phyloP scores from a whole-genome alignment of 768 basidiomycete genomes.

The Pulveroboletus sp. region DNA sequence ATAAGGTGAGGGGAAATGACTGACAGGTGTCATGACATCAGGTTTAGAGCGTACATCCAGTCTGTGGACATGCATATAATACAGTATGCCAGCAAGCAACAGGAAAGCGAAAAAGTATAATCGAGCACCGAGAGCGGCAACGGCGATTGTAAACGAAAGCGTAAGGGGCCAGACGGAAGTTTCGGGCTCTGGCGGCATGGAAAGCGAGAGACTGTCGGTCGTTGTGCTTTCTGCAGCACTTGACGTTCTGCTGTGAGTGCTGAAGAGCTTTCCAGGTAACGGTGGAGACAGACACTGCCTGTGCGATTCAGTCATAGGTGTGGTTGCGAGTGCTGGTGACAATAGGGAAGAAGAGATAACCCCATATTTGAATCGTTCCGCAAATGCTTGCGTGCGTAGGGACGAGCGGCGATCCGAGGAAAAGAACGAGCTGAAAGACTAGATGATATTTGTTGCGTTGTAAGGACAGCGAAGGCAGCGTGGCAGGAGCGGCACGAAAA shows the following conservation, averaged over 20 bases:
- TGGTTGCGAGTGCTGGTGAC: slow-evolving; percentile 48
- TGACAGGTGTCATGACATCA: slow-evolving; percentile 51
- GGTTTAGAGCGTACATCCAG: slow-evolving; percentile 31
- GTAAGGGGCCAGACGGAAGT: slow-evolving; percentile 36
- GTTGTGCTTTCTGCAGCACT: slow-evolving; percentile 32
- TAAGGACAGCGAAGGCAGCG: slow-evolving; percentile 7
- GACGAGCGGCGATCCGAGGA: slow-evolving; percentile 31
- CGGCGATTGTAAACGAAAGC: slow-evolving; percentile 34
- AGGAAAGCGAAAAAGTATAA: slow-evolving; percentile 39
- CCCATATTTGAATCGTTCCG: slow-evolving; percentile 80
- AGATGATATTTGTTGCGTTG: slow-evolving; percentile 10
- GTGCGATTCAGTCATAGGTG: slow-evolving; percentile 27
- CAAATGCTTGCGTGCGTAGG: slow-evolving; percentile 45
- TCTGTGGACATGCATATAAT: slow-evolving; percentile 38
- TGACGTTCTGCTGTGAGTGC: slow-evolving; percentile 37
- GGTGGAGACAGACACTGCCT: slow-evolving; percentile 34
- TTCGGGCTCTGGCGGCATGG: slow-evolving; percentile 33
- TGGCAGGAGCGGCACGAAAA: not conserved
- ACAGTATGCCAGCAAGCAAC: slow-evolving; percentile 35
- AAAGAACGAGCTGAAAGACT: slow-evolving; percentile 39
- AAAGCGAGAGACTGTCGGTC: slow-evolving; percentile 23
- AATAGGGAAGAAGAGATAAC: slow-evolving; percentile 77
- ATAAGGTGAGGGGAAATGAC: slow-evolving; percentile 21
- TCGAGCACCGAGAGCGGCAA: slow-evolving; percentile 41
- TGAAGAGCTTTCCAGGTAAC: slow-evolving; percentile 44